Evolutionary conservation across 441 rosid species (phyloP), one percentile per base, ranked within the genome.

Genomic region (Cnidoscolus chayamansa): DNA sequence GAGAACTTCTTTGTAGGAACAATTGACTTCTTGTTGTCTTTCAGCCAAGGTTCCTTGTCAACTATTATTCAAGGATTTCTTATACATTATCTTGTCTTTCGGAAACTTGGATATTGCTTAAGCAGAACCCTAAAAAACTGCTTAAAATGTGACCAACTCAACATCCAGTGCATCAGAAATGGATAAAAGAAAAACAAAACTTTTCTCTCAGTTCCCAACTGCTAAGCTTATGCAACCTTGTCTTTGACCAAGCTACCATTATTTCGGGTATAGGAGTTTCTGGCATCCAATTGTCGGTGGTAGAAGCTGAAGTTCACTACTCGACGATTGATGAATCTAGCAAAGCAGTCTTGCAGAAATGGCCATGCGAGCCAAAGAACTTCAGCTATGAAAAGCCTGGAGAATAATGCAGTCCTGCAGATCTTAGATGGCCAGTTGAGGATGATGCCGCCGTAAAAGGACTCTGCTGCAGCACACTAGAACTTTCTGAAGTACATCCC

Each of bases 401-500:
- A 63, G 87, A 65, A 77, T 80, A 82, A 59, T 75, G 78, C 9
- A 69, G 72, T 13, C 72, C 31, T 25, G 83, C 37, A 4, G 85
- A 76, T 73, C 78, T 71, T 13, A 70, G 64, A 74, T 78, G 83
- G 75, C 43, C 54, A 56, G 80, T 45, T 10, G 86, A 71, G 51
- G 85, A 63, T 30, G 86, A 65, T 19, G 78, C 73, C 48, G 84
- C 73, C 2, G 72, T 31, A 17, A 81, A 76, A 56, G 82, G 79
- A 75, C 63, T 71, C 62, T 76, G 84, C 63, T 74, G 88, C 72
- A 72, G 76, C 72, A 75, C 74, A 48, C 74, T 63, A 7, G 88
- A 55, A 72, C 80, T 79, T 73, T 80, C 89, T 4, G 83, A 60
- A 54, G 84, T 63, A 70, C 86, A 77, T 51, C 76, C 79, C 89